phyloP scores from a whole-genome alignment of 2,329 filamentous ascomycete species.

The Cercospora janseana region DNA sequence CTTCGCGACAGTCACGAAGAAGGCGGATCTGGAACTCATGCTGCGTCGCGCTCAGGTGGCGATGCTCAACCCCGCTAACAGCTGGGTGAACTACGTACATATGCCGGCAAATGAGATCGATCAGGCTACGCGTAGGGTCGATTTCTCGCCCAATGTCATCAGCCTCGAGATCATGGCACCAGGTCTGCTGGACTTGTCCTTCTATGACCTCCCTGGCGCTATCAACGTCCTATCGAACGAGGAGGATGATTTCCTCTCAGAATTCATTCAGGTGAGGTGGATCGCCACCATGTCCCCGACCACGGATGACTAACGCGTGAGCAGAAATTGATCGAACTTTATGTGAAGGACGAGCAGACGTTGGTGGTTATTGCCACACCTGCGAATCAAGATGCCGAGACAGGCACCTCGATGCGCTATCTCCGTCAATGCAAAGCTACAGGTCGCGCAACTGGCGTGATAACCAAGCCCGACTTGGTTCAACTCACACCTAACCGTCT shows the following conservation, averaged over 20 bases:
- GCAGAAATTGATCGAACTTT: constrained; percentile 53
- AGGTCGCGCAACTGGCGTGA: constrained; percentile 54
- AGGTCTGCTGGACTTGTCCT: constrained; percentile 69
- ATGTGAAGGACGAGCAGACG: constrained; percentile 67
- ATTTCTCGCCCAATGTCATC: constrained; percentile 81
- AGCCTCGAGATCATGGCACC: constrained; percentile 72
- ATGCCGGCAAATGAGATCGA: constrained; percentile 30
- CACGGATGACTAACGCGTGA: neutral
- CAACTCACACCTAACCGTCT: constrained; percentile 42
- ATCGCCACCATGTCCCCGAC: neutral
- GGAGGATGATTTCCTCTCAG: constrained; percentile 66
- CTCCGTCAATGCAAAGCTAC: constrained; percentile 47
- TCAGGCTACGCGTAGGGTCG: constrained; percentile 42
- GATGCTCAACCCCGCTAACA: constrained; percentile 64
- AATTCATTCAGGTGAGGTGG: constrained; percentile 56
- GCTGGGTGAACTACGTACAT: constrained; percentile 43
- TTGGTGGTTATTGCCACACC: constrained; percentile 75
- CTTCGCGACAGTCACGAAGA: constrained; percentile 65
- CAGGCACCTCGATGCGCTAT: constrained; percentile 67
- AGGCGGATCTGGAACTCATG: constrained; percentile 62
- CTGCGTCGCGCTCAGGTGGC: constrained; percentile 75
- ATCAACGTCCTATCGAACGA: constrained; percentile 65
- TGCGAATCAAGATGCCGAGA: constrained; percentile 76
- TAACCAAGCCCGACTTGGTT: constrained; percentile 81
- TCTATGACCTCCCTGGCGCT: constrained; percentile 82